Base-by-base conservation (phyloP, 1,284 basidiomycete species). In the Microbotryomycetes sp. region DNA sequence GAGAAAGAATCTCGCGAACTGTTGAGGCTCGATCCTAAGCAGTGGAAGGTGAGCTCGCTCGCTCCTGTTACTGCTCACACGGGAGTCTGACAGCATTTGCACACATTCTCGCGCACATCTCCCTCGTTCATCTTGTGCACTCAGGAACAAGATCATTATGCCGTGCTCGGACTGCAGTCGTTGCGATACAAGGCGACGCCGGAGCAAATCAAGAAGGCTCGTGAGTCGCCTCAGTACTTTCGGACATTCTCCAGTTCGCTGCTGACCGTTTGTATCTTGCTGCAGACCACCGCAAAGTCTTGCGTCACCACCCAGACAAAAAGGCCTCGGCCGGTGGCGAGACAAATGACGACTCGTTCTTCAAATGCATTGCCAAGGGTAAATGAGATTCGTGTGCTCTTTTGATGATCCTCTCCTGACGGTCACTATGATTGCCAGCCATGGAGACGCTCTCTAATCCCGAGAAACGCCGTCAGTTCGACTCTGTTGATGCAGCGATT, bases 261-360 rank as follows among this genome's bases (percentile, higher is more conserved):
- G 54, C 50, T 59, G 15, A 24, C 29, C 51, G 47, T 57, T 53
- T 57, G 11, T 31, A 53, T 24, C 60, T 69, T 15, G 68, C 61
- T 16, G 16, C 70, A 91, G 89, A 96, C 80, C 90, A 93, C 73
- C 93, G 94, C 81, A 98, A 98, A 80, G 94, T 98, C 35, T 85
- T 98, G 60, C 94, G 94, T 76, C 94, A 98, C 78, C 94, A 98
- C 78, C 94, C 94, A 1, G 94, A 98, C 80, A 98, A 98, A 80
- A 98, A 98, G 77, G 93, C 91, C 15, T 84, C 84, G 50, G 72
- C 75, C 3, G 79, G 82, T 2, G 85, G 85, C 67, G 82, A 84
- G 60, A 82, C 83, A 58, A 97, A 97, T 79, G 93, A 97, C 78
- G 94, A 98, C 74, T 86, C 86, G 4, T 98, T 98, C 82, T 98